phyloP scores from a whole-genome alignment of 371 early-diverging fungal genomes.

The Smittium culicis region DNA sequence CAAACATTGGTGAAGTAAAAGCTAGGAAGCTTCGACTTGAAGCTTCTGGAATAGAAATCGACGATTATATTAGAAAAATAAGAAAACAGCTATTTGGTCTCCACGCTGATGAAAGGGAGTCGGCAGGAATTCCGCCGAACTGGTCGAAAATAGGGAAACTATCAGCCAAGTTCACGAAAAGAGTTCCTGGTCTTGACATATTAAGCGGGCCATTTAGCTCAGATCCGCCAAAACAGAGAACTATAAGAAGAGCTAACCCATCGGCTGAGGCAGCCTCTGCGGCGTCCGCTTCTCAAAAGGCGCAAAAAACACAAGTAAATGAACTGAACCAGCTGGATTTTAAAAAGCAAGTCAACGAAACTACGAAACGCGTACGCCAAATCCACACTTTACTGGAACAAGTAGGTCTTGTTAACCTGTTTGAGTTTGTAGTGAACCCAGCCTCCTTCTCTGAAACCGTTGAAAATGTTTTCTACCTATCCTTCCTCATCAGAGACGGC shows the following conservation, averaged over 20 bases:
- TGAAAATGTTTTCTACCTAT: slow-evolving; percentile 87
- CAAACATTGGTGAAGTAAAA: slow-evolving; percentile 61
- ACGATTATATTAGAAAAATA: slow-evolving; percentile 52
- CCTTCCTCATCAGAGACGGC: slow-evolving; percentile 78
- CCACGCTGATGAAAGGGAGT: slow-evolving; percentile 22
- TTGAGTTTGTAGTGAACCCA: slow-evolving; percentile 80
- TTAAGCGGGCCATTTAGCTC: slow-evolving; percentile 33
- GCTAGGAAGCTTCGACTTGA: slow-evolving; percentile 57
- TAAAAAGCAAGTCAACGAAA: slow-evolving; percentile 72
- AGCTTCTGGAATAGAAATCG: slow-evolving; percentile 48
- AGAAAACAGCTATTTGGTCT: slow-evolving; percentile 37
- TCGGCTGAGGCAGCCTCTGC: slow-evolving; percentile 27
- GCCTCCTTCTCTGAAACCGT: slow-evolving; percentile 81
- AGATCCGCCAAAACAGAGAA: slow-evolving; percentile 9
- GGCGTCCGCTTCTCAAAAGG: slow-evolving; percentile 22
- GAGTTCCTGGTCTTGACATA: slow-evolving; percentile 19
- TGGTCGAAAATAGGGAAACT: slow-evolving; percentile 50
- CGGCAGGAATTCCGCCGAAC: slow-evolving; percentile 30
- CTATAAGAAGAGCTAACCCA: neutral
- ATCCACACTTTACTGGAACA: slow-evolving; percentile 46
- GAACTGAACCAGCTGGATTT: slow-evolving; percentile 13
- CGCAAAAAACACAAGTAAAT: slow-evolving; percentile 19
- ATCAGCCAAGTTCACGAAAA: slow-evolving; percentile 38
- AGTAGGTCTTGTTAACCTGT: slow-evolving; percentile 48
- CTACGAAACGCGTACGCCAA: slow-evolving; percentile 58